Evolutionary conservation across 495 filamentous ascomycete genomes (phyloP).

Genomic region (Coniosporium apollinis): DNA sequence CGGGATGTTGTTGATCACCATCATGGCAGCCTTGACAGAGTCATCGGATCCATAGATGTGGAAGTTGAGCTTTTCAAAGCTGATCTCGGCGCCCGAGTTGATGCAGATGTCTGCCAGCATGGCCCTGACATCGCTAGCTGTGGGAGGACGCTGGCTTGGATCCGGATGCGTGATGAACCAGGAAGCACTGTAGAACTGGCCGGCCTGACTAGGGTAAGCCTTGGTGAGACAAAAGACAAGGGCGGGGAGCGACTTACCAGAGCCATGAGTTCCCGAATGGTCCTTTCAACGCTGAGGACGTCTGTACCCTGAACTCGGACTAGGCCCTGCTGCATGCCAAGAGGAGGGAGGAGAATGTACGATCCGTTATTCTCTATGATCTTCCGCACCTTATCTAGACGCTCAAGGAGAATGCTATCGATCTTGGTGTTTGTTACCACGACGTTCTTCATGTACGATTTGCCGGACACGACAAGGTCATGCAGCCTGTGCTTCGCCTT

Average conservation of each 20-base stretch:
- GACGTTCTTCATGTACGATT: slow-evolving; percentile 83
- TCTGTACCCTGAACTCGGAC: slow-evolving; percentile 87
- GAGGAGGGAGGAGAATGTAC: slow-evolving; percentile 72
- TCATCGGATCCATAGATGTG: slow-evolving; percentile 91
- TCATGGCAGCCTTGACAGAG: slow-evolving; percentile 81
- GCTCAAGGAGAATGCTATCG: slow-evolving; percentile 77
- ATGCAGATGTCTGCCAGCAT: slow-evolving; percentile 94
- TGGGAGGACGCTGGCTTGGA: slow-evolving; percentile 51
- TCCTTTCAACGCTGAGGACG: slow-evolving; percentile 82
- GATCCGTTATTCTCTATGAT: slow-evolving; percentile 95
- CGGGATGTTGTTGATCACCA: slow-evolving; percentile 78
- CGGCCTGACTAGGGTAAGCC: slow-evolving; percentile 41
- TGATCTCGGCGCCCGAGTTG: slow-evolving; percentile 86
- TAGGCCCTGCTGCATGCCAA: slow-evolving; percentile 61
- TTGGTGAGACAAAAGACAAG: slow-evolving; percentile 9
- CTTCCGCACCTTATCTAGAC: slow-evolving; percentile 90
- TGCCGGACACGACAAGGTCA: slow-evolving; percentile 56
- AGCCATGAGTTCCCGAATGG: slow-evolving; percentile 85
- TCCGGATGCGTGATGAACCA: slow-evolving; percentile 86
- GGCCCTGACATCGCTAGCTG: slow-evolving; percentile 55
- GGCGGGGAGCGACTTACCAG: slow-evolving; percentile 40
- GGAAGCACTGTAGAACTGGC: slow-evolving; percentile 92
- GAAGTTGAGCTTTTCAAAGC: slow-evolving; percentile 86
- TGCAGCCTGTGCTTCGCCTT: slow-evolving; percentile 78
- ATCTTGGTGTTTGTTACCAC: slow-evolving; percentile 74